Percentiles rank a stretch among this genome's conserved stretches.
Conservation (phyloP, 306 rosid species). For the Acacia melanoxylon region DNA sequence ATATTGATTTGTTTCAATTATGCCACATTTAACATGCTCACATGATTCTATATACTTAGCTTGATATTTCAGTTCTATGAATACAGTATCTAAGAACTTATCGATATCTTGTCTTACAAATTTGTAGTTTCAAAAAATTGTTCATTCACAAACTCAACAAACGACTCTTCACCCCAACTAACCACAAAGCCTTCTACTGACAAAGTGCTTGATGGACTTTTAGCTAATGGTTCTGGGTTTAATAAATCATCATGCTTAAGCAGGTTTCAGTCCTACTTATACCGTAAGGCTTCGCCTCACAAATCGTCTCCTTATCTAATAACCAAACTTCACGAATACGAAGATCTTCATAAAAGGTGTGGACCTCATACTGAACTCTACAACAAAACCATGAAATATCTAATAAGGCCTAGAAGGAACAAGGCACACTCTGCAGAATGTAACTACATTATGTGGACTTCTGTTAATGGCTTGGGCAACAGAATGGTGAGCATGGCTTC, state of each 20-base stretch:
- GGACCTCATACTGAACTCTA: constrained; percentile 46
- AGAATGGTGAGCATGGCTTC: neutral
- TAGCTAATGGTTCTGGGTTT: constrained; percentile 26
- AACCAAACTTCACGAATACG: constrained; percentile 46
- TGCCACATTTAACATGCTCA: neutral
- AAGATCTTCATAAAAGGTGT: constrained; percentile 46
- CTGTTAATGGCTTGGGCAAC: neutral
- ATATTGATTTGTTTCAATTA: neutral
- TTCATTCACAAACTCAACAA: neutral
- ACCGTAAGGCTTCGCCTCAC: constrained; percentile 26
- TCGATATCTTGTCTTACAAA: neutral
- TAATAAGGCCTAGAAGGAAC: neutral
- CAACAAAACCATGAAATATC: constrained; percentile 28
- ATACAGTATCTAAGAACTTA: neutral
- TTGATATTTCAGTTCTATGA: neutral
- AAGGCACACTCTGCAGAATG: neutral
- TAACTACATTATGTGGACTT: neutral
- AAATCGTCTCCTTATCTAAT: constrained; percentile 47
- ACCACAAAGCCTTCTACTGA: constrained; percentile 15
- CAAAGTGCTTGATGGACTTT: constrained; percentile 37
- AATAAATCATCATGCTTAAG: constrained; percentile 44
- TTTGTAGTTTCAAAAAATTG: neutral
- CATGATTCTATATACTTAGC: neutral
- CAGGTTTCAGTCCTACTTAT: constrained; percentile 44
- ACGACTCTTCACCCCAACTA: neutral